phyloP scores from a whole-genome alignment of 352 stramenopile genomes.

The Phytopythium aichiense region DNA sequence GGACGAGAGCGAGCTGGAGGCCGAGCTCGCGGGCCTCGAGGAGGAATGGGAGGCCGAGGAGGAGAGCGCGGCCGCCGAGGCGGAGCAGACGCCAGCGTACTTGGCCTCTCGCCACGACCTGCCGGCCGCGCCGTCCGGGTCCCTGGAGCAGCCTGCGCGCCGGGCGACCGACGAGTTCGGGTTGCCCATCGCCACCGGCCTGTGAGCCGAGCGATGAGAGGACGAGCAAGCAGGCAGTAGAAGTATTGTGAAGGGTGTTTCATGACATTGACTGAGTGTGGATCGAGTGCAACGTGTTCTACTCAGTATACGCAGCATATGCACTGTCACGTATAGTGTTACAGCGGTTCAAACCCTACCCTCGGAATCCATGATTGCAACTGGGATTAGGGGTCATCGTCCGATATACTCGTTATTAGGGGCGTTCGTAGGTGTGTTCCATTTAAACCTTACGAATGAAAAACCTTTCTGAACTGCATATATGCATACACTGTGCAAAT shows the following conservation, averaged over 20 bases:
- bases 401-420: no score
- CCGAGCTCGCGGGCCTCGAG: constrained; percentile 91
- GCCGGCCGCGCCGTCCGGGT: constrained; percentile 44
- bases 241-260: no score
- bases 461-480: no score
- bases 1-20: constrained; percentile 94
- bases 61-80: constrained; percentile 24
- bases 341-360: neutral
- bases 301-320: neutral
- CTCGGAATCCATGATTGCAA: neutral
- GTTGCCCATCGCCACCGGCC: constrained; percentile 34
- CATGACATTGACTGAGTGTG: no score
- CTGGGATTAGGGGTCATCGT: no score
- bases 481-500: no score
- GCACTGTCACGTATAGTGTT: neutral
- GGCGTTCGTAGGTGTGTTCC: no score
- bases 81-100: constrained; percentile 61
- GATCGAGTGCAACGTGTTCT: no score
- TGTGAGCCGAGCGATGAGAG: neutral
- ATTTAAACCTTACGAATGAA: no score
- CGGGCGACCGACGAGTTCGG: constrained; percentile 71
- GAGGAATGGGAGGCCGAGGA: constrained; percentile 91
- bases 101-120: constrained; percentile 56
- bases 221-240: neutral
- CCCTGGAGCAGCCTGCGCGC: constrained; percentile 26